A percentile compares a stretch with the other conserved stretches of the same genome.
These are phyloP conservation scores for Ogataea pignaliae DNA, from an alignment of 805 yeast species.

Conservation along the genomic window DNA sequence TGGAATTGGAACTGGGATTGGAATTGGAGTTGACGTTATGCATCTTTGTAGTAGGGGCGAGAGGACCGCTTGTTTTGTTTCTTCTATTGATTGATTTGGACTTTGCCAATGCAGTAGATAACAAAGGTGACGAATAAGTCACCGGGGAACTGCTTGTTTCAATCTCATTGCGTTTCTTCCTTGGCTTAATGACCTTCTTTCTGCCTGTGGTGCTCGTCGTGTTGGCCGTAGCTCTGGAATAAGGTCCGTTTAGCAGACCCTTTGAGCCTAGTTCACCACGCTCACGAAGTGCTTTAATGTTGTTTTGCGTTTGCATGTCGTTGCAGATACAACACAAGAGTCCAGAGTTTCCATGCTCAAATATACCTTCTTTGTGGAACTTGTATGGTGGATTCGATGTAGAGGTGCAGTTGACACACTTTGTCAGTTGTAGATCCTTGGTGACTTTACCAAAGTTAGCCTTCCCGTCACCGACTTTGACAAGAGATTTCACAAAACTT, in stretches of 20 bases:
- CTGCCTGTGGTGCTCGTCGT: neutral
- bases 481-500: slow-evolving; percentile 28
- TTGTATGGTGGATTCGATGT: slow-evolving; percentile 28
- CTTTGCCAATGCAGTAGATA: slow-evolving; percentile 3
- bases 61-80: neutral
- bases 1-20: neutral
- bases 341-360: slow-evolving; percentile 33
- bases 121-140: slow-evolving; percentile 8
- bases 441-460: slow-evolving; percentile 9
- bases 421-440: slow-evolving; percentile 8
- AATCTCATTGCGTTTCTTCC: neutral
- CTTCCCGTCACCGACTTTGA: slow-evolving; percentile 27
- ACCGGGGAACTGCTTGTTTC: neutral
- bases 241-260: slow-evolving; percentile 32
- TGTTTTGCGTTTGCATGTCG: slow-evolving; percentile 18
- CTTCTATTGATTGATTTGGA: slow-evolving; percentile 5
- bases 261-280: slow-evolving; percentile 30
- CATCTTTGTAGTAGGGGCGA: neutral
- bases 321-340: slow-evolving; percentile 29
- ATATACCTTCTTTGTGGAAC: slow-evolving; percentile 30
- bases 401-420: slow-evolving; percentile 30
- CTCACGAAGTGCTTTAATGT: slow-evolving; percentile 22
- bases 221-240: slow-evolving; percentile 8
- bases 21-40: neutral
- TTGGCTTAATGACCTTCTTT: neutral